Evolutionary conservation across 2,329 filamentous ascomycete genomes (phyloP).

Genomic region (Colletotrichum sp.): DNA sequence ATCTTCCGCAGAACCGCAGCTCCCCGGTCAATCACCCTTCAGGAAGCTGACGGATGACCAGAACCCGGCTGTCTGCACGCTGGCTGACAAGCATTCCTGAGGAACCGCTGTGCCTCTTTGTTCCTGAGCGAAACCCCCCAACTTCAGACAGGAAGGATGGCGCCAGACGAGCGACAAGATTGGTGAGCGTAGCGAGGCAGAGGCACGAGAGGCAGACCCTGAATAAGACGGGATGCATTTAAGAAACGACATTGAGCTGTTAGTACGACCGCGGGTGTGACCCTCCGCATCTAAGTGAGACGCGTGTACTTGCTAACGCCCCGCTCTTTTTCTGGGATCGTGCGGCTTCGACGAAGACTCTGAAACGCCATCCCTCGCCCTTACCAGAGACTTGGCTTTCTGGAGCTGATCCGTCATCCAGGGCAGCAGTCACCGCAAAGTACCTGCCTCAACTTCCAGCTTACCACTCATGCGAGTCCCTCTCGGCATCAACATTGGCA

Average conservation of each 20-base stretch:
- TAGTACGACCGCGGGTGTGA: background rate
- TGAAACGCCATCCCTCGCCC: constrained; percentile 16
- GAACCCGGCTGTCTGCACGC: background rate
- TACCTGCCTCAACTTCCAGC: background rate
- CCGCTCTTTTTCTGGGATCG: constrained; percentile 11
- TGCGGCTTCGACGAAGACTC: constrained; percentile 16
- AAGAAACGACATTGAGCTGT: constrained; percentile 1
- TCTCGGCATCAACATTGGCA: background rate
- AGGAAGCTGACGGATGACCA: constrained; percentile 8
- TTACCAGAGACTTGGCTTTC: constrained; percentile 12
- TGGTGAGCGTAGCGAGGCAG: background rate
- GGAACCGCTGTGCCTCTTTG: background rate
- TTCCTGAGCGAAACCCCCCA: background rate
- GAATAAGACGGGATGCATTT: background rate
- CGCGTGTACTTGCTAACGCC: constrained; percentile 14
- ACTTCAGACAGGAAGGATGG: background rate
- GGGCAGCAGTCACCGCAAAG: background rate
- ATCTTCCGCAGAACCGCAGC: background rate
- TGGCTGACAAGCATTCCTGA: background rate
- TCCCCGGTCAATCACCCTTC: background rate
- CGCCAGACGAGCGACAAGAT: background rate
- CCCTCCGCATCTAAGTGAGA: constrained; percentile 13
- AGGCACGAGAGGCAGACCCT: background rate
- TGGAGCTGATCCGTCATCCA: background rate
- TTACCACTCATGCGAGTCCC: background rate